Conservation (phyloP, 2,329 filamentous ascomycete species). For the Chrysosporium keratinophilum region DNA sequence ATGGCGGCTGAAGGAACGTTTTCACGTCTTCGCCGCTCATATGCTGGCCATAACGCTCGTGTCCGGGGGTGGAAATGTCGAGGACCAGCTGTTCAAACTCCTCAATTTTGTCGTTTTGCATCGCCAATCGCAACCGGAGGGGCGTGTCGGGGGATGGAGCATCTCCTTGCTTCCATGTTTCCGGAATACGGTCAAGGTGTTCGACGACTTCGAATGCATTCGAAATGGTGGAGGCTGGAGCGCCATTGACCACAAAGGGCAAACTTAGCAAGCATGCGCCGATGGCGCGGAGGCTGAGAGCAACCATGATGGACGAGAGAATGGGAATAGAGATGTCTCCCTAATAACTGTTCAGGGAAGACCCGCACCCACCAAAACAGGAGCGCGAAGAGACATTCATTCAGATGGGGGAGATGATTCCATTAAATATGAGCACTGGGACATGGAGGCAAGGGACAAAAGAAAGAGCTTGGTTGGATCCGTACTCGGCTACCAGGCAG, state of each 20-base stretch:
- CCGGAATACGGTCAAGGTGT: conserved; percentile 22
- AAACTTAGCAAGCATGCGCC: conserved; percentile 12
- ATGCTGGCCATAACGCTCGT: conserved; percentile 51
- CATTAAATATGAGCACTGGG: background rate
- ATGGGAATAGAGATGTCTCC: background rate
- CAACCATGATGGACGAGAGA: conserved; percentile 6
- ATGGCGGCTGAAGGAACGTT: conserved; percentile 43
- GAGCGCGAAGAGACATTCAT: background rate
- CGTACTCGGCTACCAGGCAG: background rate
- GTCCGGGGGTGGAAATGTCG: conserved; percentile 51
- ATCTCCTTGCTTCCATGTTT: conserved; percentile 26
- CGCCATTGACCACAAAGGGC: conserved; percentile 9
- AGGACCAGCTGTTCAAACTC: conserved; percentile 50
- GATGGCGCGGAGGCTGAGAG: conserved; percentile 11
- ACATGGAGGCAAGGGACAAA: background rate
- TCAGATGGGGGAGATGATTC: background rate
- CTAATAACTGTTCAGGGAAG: background rate
- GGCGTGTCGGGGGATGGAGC: conserved; percentile 28
- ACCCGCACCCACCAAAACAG: background rate
- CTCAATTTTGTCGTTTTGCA: conserved; percentile 40
- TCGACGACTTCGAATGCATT: conserved; percentile 4
- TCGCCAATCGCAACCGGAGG: conserved; percentile 42
- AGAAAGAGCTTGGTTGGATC: background rate
- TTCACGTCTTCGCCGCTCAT: conserved; percentile 52
- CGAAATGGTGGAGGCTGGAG: conserved; percentile 9